phyloP scores from a whole-genome alignment of 2,329 filamentous ascomycete genomes.

The Dendrostoma leiphaemia region DNA sequence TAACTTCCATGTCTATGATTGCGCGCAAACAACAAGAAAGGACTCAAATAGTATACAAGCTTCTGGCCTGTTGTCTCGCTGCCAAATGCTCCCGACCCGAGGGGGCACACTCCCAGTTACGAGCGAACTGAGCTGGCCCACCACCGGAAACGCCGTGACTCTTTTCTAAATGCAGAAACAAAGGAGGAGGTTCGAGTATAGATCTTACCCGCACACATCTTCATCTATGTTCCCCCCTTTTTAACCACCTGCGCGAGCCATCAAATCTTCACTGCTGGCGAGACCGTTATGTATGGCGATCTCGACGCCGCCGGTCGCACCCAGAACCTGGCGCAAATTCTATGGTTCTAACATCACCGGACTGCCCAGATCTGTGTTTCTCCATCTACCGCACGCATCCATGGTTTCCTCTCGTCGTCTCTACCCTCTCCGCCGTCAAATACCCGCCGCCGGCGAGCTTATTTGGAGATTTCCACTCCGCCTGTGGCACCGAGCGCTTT shows the following conservation, averaged over 20 bases:
- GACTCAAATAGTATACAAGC: slow-evolving; percentile 33
- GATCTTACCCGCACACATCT: too few species aligned
- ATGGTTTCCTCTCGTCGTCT: not conserved
- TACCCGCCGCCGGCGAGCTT: too few species aligned
- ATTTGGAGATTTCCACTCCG: slow-evolving; percentile 69
- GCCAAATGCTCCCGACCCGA: slow-evolving; percentile 21
- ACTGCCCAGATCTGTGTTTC: too few species aligned
- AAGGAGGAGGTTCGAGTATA: too few species aligned
- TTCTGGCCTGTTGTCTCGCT: slow-evolving; percentile 21
- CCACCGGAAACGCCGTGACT: slow-evolving; percentile 5
- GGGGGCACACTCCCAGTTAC: slow-evolving; percentile 14
- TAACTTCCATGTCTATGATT: slow-evolving; percentile 44
- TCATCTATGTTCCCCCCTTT: not conserved
- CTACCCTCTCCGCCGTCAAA: slow-evolving; percentile 14
- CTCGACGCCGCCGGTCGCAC: slow-evolving; percentile 77
- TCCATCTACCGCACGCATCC: too few species aligned
- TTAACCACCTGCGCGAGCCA: not conserved
- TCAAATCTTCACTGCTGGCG: too few species aligned
- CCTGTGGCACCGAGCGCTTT: slow-evolving; percentile 67
- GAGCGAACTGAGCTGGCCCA: not conserved
- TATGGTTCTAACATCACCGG: too few species aligned
- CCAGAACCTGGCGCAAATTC: slow-evolving; percentile 49
- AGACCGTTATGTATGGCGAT: slow-evolving; percentile 59
- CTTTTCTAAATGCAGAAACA: slow-evolving; percentile 6
- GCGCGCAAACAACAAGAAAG: slow-evolving; percentile 23